Evolutionary conservation across 306 rosid species (phyloP), one percentile per base, ranked within the genome.

Genomic region (Phaseolus lunatus): DNA sequence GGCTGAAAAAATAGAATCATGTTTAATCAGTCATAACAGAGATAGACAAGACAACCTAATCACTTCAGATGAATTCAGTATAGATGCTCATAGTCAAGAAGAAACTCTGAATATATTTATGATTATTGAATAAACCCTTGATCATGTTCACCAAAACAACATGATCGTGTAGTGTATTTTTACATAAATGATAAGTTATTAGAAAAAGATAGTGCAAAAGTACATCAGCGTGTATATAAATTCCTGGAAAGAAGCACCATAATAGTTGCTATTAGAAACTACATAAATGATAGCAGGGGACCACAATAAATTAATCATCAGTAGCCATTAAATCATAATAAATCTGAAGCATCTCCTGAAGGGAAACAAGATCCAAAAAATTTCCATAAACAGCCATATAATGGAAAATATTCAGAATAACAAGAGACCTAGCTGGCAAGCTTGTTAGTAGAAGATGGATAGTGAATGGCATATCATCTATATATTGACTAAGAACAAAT

Each of bases 1-100:
- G 97, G 98, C 99, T 96, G 93, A 75, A 87, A 87, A 81, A 87
- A 69, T 26, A 47, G 81, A 23, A 24, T 44, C 37, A 83, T 22
- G 68, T 63, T 80, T 71, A 74, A 74, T 88, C 48, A 91, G 91
- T 78, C 74, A 83, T 22, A 80, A 48, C 39, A 76, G 57, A 73
- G 14, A 39, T 23, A n/a, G 47, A 47, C 26, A 63, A 79, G 81
- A 54, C 75, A 80, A 78, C 70, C 74, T 61, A 19, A 50, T 31
- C 64, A 52, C 70, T 62, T 67, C 67, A 59, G 23, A 79, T 37
- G 50, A 71, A 65, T 52, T 70, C 70, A 77, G 29, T 39, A 77
- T n/a, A 70, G 68, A 69, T 19, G 80, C 68, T 75, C 31, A 75
- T 74, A 74, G 77, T 65, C 67, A 56, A 72, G 31, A 79, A 81